phyloP scores from a whole-genome alignment of 2,329 filamentous ascomycete species.

The Grosmannia clavigera region DNA sequence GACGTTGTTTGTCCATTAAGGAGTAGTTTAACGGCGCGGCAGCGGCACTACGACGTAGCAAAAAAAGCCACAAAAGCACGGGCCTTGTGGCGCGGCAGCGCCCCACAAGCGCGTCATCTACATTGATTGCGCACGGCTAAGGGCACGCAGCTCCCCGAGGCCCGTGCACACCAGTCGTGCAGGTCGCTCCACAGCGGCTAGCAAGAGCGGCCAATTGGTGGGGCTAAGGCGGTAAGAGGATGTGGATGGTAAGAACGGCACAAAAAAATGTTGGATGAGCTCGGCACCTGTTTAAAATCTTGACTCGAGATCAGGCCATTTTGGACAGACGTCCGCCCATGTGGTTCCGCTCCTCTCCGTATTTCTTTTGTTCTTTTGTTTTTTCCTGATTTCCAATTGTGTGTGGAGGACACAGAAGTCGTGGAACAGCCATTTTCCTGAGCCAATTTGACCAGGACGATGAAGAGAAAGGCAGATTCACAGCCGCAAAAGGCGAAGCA shows the following conservation, averaged over 20 bases:
- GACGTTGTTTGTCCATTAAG: too few relatives aligned
- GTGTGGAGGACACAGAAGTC: not conserved
- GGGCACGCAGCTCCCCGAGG: too few relatives aligned
- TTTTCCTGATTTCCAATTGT: not conserved
- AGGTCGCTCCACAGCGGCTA: too few relatives aligned
- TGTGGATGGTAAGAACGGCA: not conserved
- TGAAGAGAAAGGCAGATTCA: constrained; percentile 29
- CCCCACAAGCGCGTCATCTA: too few relatives aligned
- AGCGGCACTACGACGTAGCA: too few relatives aligned
- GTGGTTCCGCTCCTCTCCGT: not conserved
- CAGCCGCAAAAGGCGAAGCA: not conserved
- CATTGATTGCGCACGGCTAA: too few relatives aligned
- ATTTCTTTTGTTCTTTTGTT: not conserved
- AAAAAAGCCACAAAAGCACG: too few relatives aligned
- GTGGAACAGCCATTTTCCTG: not conserved
- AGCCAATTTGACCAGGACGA: not conserved
- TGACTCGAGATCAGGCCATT: not conserved
- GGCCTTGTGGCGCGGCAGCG: too few relatives aligned
- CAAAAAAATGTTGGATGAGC: not conserved
- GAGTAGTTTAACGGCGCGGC: too few relatives aligned
- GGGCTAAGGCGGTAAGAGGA: not conserved
- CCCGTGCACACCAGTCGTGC: too few relatives aligned
- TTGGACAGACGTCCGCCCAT: not conserved
- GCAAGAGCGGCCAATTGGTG: not conserved
- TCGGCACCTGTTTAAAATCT: not conserved